Evolutionary conservation across 257 asterid genomes (phyloP), one percentile per base, ranked within the genome.

Genomic region (Gentiana straminea): DNA sequence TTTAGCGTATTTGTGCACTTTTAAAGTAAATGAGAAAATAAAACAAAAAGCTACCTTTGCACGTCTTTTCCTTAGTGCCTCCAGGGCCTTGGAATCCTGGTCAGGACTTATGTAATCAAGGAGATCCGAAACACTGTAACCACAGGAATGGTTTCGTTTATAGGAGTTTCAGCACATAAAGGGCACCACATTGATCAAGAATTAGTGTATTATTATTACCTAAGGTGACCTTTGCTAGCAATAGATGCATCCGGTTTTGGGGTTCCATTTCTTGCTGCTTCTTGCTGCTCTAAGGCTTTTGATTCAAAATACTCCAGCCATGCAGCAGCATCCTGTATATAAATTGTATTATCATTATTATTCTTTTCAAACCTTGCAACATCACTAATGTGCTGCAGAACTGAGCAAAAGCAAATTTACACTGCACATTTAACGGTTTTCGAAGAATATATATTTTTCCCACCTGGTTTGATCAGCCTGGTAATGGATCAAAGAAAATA

Each of bases 241-340:
- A 92, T 92, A 57, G 97, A 80, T 68, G 94, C 86, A 79, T 92
- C 99, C n/a, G 86, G 94, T 75, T 77, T 92, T 33, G 97, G 97
- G 54, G 95, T 84, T 68, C 99, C 97, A 62, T 71, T 78, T 52
- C 91, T 83, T 62, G 94, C 94, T 35, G 97, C 97, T 79, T 92
- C 99, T 80, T 88, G 97, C 77, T 92, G 99, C 75, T 92, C 99
- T 74, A 85, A 62, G 38, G 97, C 99, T 72, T 89, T 92, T 49
- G 99, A 92, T 76, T 92, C 97, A 61, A 92, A 92, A 75, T 88
- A 92, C 63, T 92, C 99, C 46, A 86, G 99, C 99, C 99, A 92
- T 46, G 99, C 97, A 71, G 97, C 97, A 74, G 99, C 99, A 82
- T 92, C 99, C 99, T 92, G 79, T 68, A 81, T 50, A 56, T 44